phyloP scores from a whole-genome alignment of 192 early-diverging fungal genomes.

The Endogone sp. region DNA sequence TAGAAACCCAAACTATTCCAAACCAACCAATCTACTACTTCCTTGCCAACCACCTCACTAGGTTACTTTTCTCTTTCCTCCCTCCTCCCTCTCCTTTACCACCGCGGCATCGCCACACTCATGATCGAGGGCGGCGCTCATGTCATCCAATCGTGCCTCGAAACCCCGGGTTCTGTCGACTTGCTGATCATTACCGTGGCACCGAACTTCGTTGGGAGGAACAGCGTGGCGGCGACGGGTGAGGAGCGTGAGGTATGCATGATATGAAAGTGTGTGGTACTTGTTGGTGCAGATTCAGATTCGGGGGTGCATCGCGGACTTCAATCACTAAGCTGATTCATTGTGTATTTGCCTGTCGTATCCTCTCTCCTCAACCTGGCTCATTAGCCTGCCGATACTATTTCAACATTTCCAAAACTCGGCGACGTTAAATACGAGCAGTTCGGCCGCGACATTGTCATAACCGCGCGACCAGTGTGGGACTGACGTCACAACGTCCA shows the following conservation, averaged over 20 bases:
- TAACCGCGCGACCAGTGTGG: conserved; percentile 25
- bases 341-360: neutral
- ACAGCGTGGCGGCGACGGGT: conserved; percentile 47
- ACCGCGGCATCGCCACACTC: conserved; percentile 41
- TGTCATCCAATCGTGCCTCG: conserved; percentile 66
- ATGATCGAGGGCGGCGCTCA: conserved; percentile 91
- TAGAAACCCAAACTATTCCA: neutral
- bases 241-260: conserved; percentile 8
- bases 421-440: conserved; percentile 23
- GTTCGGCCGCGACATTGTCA: conserved; percentile 53
- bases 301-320: neutral
- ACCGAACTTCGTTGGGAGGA: conserved; percentile 60
- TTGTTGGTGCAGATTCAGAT: neutral
- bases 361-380: neutral
- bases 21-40: neutral
- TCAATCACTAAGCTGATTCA: neutral
- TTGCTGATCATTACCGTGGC: conserved; percentile 67
- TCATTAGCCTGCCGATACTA: neutral
- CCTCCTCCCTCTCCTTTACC: neutral
- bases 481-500: too few relatives aligned
- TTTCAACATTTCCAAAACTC: conserved; percentile 11
- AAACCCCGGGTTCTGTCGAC: conserved; percentile 30
- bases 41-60: neutral
- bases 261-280: neutral
- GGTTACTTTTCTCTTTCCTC: neutral